Base-by-base conservation (phyloP, 139 green algal genomes). In the Tetraselmis chui region DNA sequence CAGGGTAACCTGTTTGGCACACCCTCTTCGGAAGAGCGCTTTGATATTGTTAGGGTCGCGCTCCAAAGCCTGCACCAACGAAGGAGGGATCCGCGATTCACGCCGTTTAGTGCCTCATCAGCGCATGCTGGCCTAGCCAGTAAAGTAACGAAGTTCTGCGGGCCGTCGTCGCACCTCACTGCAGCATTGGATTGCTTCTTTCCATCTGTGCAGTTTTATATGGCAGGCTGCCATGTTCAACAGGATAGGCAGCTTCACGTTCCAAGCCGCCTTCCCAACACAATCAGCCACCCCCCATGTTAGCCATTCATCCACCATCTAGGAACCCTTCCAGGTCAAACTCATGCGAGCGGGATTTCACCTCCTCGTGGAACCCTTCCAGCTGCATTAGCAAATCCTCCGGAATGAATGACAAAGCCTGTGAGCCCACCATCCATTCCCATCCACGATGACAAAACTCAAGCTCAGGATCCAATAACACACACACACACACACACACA, bases 381-480 rank as follows among this genome's bases (percentile, higher is more conserved):
- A 96, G 86, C 87, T 97, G 93, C 31, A 95, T 90, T 80, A 97
- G 79, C 29, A 96, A 89, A 86, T 97, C 93, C 75, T 94, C 91
- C 74, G 95, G 89, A 31, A 95, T 59, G 78, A 92, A 97, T 0
- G 89, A 93, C 75, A 96, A 83, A 0, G 90, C 91, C 86, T 94
- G 86, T 22, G 11, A 25, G 11, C 45, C 11, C 45, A 67, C 45
- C 5, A 5, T 5, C 11, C 11, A 67, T 67, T 18, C 11, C 45
- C 45, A 18, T 67, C 18, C 11, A 18, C 45, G 18, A 67, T 5
- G 18, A 67, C 11, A 5, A 67, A 18, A 5, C 5, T 67, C 45
- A 67, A 67, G 45, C 18, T 5, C 45, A 67, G 45, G 45, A n/a
- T n/a, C n/a, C n/a, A n/a, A n/a, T n/a, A n/a, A n/a, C n/a, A n/a